Conservation (phyloP, 139 green algal genomes). For the Astrephomene gubernaculifera region DNA sequence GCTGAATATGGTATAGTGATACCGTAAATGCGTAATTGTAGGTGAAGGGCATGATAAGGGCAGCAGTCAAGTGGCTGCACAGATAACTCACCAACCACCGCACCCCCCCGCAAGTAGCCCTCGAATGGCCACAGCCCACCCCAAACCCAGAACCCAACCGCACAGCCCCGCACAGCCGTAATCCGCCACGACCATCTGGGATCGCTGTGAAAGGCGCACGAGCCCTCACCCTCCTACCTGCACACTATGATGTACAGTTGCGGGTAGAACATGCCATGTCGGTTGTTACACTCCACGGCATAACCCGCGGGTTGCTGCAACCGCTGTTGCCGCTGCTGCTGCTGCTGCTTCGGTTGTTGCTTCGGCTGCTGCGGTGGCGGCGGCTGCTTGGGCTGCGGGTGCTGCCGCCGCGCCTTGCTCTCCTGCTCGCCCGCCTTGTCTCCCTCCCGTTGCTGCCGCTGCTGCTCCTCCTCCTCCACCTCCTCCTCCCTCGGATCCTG, state of each 20-base stretch:
- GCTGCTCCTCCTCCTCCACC: background rate
- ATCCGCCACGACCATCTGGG: too few species aligned
- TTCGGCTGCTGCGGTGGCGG: too few species aligned
- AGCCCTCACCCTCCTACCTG: background rate
- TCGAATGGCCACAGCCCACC: too few species aligned
- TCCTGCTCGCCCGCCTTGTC: background rate
- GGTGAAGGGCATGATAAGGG: too few species aligned
- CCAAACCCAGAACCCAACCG: too few species aligned
- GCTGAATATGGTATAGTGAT: too few species aligned
- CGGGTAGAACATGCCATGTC: slow-evolving; percentile 26
- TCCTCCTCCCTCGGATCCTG: background rate
- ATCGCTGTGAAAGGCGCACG: too few species aligned
- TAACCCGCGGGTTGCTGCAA: background rate
- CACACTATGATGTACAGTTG: slow-evolving; percentile 19
- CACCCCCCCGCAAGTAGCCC: too few species aligned
- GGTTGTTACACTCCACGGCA: slow-evolving; percentile 18
- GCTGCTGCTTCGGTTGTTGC: background rate
- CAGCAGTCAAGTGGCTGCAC: too few species aligned
- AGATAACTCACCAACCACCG: too few species aligned
- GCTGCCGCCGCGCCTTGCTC: background rate
- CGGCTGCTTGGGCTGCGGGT: background rate
- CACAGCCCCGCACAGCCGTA: too few species aligned
- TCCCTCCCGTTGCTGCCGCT: background rate
- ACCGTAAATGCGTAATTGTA: too few species aligned
- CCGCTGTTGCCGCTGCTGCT: background rate